Percentiles rank a stretch among this genome's conserved stretches.
These are phyloP conservation scores for Penicillium subrubescens DNA, from an alignment of 495 filamentous ascomycete genomes.

Conservation along the genomic window DNA sequence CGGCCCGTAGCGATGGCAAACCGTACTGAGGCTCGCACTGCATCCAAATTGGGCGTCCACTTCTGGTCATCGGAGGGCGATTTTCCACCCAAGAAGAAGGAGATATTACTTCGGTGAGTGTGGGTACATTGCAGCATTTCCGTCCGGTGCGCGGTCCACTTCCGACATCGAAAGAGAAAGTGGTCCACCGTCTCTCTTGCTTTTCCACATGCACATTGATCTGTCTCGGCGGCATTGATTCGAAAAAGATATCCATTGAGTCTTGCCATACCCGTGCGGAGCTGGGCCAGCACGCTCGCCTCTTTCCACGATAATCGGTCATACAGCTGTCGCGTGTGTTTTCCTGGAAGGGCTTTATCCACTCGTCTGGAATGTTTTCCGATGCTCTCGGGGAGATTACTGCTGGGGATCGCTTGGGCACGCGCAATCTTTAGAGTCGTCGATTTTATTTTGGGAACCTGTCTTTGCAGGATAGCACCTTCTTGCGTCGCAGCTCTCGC, in stretches of 20 bases:
- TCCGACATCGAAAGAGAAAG: conserved; percentile 37
- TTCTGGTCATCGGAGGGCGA: neutral
- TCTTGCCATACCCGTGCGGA: conserved; percentile 37
- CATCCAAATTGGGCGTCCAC: conserved; percentile 3
- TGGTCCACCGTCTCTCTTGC: conserved; percentile 34
- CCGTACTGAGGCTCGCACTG: neutral
- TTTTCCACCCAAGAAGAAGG: conserved; percentile 27
- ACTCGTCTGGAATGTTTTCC: conserved; percentile 29
- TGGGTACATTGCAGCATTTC: conserved; percentile 37
- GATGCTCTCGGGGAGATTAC: conserved; percentile 11
- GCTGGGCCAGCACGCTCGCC: conserved; percentile 34
- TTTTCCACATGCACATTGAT: conserved; percentile 30
- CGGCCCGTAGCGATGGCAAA: conserved; percentile 7
- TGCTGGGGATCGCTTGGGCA: conserved; percentile 14
- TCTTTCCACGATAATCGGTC: conserved; percentile 34
- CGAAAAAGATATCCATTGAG: conserved; percentile 36
- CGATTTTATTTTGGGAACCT: conserved; percentile 14
- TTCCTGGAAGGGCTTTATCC: conserved; percentile 32
- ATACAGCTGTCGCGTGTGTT: conserved; percentile 33
- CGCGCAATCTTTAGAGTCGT: conserved; percentile 19
- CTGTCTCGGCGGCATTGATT: conserved; percentile 29
- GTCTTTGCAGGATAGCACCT: conserved; percentile 12
- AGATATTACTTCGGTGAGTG: conserved; percentile 36
- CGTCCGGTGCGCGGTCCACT: conserved; percentile 30
- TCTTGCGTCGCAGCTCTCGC: conserved; percentile 21